Percentiles rank a stretch among this genome's conserved stretches.
Conservation (phyloP, 2,329 filamentous ascomycete species). For the Periconia macrospinosa region DNA sequence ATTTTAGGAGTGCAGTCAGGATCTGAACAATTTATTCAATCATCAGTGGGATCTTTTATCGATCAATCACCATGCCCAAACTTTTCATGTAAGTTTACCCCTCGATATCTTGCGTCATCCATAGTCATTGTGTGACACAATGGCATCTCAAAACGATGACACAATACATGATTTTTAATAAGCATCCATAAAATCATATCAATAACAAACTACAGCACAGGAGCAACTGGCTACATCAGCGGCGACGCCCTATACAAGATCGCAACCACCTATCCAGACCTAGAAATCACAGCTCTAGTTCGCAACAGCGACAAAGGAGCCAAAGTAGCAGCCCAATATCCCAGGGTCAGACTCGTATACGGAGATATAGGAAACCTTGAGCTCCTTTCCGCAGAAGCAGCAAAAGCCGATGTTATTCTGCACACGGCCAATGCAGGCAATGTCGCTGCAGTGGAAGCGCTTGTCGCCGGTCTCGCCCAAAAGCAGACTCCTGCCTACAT, state of each 20-base stretch:
- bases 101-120: background rate
- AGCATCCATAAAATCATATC: background rate
- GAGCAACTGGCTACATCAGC: conserved; percentile 38
- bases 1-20: background rate
- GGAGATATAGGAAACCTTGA: conserved; percentile 44
- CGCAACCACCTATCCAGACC: conserved; percentile 51
- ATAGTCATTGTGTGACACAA: background rate
- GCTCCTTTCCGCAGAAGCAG: conserved; percentile 29
- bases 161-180: background rate
- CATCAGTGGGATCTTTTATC: background rate
- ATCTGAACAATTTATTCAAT: background rate
- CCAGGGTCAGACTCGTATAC: conserved; percentile 54
- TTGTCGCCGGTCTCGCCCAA: conserved; percentile 38
- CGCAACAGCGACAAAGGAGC: conserved; percentile 54
- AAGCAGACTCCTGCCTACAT: conserved; percentile 52
- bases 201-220: conserved; percentile 23
- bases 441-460: conserved; percentile 23
- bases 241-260: conserved; percentile 39
- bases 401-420: conserved; percentile 33
- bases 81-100: conserved; percentile 25
- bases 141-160: background rate
- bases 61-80: conserved; percentile 22
- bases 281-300: conserved; percentile 53
- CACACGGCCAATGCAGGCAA: conserved; percentile 41
- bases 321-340: conserved; percentile 49